These are phyloP conservation scores for Cyclotella kingstonii DNA, from an alignment of 108 stramenopile genomes.

Conservation along the genomic window DNA sequence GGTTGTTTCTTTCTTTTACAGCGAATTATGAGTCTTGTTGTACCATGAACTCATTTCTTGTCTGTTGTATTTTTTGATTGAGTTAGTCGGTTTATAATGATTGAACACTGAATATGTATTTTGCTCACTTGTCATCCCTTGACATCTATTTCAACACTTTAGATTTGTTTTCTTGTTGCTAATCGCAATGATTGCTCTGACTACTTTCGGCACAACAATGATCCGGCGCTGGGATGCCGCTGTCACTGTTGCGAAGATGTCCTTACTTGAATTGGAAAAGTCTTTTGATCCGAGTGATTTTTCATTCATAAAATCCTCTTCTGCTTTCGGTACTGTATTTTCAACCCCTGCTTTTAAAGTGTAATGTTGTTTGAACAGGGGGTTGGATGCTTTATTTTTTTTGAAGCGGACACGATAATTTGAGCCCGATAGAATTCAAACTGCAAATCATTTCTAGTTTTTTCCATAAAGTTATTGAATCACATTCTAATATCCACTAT, in stretches of 20 bases:
- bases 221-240: slow-evolving; percentile 19
- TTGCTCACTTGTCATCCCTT: slow-evolving; percentile 11
- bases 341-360: slow-evolving; percentile 1
- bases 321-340: slow-evolving; percentile 13
- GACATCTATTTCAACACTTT: slow-evolving; percentile 5
- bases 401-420: no score
- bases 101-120: no score
- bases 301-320: neutral
- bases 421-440: no score
- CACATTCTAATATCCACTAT: no score
- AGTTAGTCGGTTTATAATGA: slow-evolving; percentile 4
- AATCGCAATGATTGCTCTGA: slow-evolving; percentile 9
- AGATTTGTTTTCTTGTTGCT: slow-evolving; percentile 29
- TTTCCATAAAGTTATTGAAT: no score
- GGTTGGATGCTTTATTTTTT: neutral
- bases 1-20: slow-evolving; percentile 1
- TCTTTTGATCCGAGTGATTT: neutral
- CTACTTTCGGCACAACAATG: slow-evolving; percentile 9
- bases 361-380: no score
- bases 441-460: no score
- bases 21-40: neutral
- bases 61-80: slow-evolving; percentile 1
- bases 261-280: slow-evolving; percentile 18
- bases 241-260: slow-evolving; percentile 10
- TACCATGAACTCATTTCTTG: no score